phyloP scores from a whole-genome alignment of 345 rosid species.

The Erucastrum elatum region DNA sequence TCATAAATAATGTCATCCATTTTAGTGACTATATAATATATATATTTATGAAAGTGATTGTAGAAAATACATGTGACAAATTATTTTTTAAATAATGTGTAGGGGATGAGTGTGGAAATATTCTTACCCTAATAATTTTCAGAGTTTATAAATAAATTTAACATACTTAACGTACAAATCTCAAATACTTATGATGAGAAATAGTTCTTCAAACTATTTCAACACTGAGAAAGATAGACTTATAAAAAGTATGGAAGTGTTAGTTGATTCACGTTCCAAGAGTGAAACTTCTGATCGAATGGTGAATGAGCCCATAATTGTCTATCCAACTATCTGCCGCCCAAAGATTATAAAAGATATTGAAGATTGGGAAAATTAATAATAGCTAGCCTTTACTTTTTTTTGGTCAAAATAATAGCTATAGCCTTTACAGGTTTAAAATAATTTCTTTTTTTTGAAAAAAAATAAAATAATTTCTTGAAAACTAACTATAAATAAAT shows the following conservation, averaged over 20 bases:
- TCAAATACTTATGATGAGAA: background rate
- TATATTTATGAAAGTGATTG: too few relatives aligned
- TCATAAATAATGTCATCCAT: too few relatives aligned
- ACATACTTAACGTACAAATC: background rate
- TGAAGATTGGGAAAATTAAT: background rate
- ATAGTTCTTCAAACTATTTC: background rate
- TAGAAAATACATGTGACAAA: too few relatives aligned
- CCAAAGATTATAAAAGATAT: background rate
- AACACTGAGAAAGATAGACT: background rate
- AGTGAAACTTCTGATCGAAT: slow-evolving; percentile 4
- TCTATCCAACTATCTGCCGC: background rate
- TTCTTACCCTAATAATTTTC: background rate
- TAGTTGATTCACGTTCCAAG: slow-evolving; percentile 14
- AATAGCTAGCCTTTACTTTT: too few relatives aligned
- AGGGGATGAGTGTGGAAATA: background rate
- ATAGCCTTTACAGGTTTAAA: background rate
- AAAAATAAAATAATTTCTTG: background rate
- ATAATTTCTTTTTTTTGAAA: background rate
- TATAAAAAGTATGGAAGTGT: background rate
- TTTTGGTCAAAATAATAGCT: too few relatives aligned
- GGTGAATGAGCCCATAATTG: background rate
- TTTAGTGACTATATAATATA: too few relatives aligned
- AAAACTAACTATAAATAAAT: background rate
- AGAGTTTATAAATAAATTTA: background rate
- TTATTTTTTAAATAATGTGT: too few relatives aligned